Evolutionary conservation across 2,329 filamentous ascomycete species (phyloP).

Genomic region (Cryphonectria nitschkei): DNA sequence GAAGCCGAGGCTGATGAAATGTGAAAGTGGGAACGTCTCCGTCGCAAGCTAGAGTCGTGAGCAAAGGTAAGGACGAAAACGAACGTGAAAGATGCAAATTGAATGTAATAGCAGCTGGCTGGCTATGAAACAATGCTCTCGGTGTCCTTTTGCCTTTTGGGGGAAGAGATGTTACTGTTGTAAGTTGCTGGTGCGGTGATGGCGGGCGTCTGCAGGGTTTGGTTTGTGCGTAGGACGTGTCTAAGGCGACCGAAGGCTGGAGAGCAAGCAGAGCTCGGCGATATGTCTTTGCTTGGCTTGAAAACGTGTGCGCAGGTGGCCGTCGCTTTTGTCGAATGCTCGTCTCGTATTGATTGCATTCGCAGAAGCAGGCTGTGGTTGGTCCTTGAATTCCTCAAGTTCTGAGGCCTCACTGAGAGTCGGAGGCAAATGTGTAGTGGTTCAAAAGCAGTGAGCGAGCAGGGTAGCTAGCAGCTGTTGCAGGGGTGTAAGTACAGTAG

Average conservation of each 20-base stretch:
- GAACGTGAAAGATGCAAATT: background rate
- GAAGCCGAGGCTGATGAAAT: background rate
- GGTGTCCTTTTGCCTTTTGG: background rate
- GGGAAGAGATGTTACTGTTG: background rate
- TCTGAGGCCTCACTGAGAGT: background rate
- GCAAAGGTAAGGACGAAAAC: background rate
- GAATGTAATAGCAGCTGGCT: background rate
- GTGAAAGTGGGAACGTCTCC: constrained; percentile 2
- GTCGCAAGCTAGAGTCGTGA: constrained; percentile 2
- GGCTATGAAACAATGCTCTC: background rate
- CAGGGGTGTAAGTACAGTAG: background rate
- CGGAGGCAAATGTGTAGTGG: constrained; percentile 1
- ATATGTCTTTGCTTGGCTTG: background rate
- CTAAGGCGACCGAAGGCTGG: background rate
- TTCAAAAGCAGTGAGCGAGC: background rate
- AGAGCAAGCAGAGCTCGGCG: background rate
- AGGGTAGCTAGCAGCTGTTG: background rate
- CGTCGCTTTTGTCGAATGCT: background rate
- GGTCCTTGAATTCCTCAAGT: background rate
- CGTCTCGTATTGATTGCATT: background rate
- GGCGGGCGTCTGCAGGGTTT: background rate
- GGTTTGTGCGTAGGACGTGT: background rate
- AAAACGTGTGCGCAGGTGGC: too few relatives aligned
- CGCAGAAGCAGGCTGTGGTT: background rate
- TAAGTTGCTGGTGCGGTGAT: background rate